Evolutionary conservation across 495 filamentous ascomycete genomes (phyloP), one percentile per base, ranked within the genome.

Genomic region (Daldinia decipiens): DNA sequence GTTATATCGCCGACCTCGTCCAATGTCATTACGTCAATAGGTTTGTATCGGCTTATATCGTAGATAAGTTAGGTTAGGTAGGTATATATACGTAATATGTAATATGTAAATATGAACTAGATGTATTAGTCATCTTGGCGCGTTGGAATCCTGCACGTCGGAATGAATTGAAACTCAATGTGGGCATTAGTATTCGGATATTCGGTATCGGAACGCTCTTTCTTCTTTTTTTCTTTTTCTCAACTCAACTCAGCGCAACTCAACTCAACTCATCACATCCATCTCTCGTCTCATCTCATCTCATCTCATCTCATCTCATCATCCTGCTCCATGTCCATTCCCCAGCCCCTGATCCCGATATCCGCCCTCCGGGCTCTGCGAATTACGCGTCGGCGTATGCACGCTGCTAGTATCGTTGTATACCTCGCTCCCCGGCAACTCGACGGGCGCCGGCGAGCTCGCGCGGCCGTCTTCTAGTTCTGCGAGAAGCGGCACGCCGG

Each of bases 401-500:
- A 47, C 19, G 43, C 43, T 47, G 43, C 43, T 47, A 6, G 39
- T n/a, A 9, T 24, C 43, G 43, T 21, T 8, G 19, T 27, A 67
- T 7, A 45, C 15, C 17, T 39, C 47, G 9, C 45, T 60, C 3
- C 60, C 64, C 21, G 75, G 75, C 15, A 77, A 26, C 50, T 77
- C 75, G 21, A 71, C 75, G 4, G 70, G 31, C 29, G 52, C 56
- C 50, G 58, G 38, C 29, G 43, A 47, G 19, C 11, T 57, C 43
- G 31, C 32, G 11, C 45, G 3, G 1, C 56, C 52, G 13, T 59
- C 59, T 5, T 72, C 66, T 1, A 73, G 52, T 21, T 74, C 74
- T 13, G 74, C 62, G 1, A 76, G 59, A 1, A 77, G 64, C 43
- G 74, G 74, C 40, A 71, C 70, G 56, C 60, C 59, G 11, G 70